A percentile compares a stretch with the other conserved stretches of the same genome.
Evolutionary conservation across 1,284 basidiomycete species (phyloP).

Genomic region (Schizophyllum amplum): DNA sequence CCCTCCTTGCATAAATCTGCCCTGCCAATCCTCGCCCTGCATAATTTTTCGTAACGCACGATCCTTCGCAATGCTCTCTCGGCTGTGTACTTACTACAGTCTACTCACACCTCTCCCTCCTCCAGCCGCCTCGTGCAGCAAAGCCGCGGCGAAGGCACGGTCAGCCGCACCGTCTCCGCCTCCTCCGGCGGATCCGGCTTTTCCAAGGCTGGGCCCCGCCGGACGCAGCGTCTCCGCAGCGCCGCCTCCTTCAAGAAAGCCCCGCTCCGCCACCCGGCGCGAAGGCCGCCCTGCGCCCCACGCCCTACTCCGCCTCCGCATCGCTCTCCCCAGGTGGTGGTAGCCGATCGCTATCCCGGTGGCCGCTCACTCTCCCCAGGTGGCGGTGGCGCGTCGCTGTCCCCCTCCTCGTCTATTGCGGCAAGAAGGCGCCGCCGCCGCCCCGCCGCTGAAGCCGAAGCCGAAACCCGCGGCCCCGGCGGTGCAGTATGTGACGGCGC

Average conservation of each 20-base stretch:
- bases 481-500: conserved; percentile 78
- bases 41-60: no score
- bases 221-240: conserved; percentile 37
- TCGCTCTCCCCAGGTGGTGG: no score
- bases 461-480: conserved; percentile 47
- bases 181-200: conserved; percentile 20
- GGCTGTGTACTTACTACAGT: conserved; percentile 1
- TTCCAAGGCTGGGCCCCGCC: conserved; percentile 18
- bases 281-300: conserved; percentile 32
- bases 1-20: no score
- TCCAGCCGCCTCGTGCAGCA: conserved; percentile 56
- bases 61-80: no score
- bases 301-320: conserved; percentile 51
- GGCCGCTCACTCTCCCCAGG: no score
- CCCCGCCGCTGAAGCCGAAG: conserved; percentile 88
- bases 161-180: conserved; percentile 31
- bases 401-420: conserved; percentile 34
- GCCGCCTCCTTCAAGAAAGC: conserved; percentile 35
- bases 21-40: no score
- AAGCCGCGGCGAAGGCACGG: conserved; percentile 31
- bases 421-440: conserved; percentile 80
- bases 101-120: conserved; percentile 1
- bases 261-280: conserved; percentile 34
- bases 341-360: no score
- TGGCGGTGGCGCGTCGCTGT: conserved; percentile 21